Evolutionary conservation across 1,284 basidiomycete genomes (phyloP), one percentile per base, ranked within the genome.

Genomic region (Marasmius sp.): DNA sequence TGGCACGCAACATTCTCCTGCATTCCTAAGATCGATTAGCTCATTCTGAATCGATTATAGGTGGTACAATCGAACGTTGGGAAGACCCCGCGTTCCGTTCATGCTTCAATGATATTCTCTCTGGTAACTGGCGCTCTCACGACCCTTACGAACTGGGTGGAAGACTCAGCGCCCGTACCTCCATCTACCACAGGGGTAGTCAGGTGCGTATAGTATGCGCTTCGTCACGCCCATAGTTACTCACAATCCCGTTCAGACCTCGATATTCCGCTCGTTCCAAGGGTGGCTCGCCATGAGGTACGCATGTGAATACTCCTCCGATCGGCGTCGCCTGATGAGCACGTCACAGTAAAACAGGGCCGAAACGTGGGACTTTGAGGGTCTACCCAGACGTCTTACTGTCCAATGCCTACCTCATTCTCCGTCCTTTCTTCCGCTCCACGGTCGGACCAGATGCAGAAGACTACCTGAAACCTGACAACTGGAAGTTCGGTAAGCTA

Each of bases 61-160:
- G 93, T 11, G 93, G 92, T 1, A 76, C 84, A 0, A 88, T 95
- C 34, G 94, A 96, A 74, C 80, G 92, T 27, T 95, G 93, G 93
- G 92, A 95, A 72, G 92, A 95, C 68, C 74, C 81, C 5, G 74
- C 71, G 1, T 92, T 94, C 75, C 80, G 91, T 39, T 78, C 75
- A 2, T 88, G 85, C 65, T 94, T 89, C 71, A 73, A 74, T 2
- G 79, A 85, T 55, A 92, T 95, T 60, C 76, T 95, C 16, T 71
- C 73, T 14, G 91, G 91, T 0, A 75, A 86, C 38, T 94, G 91
- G 89, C 77, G 81, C 27, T 75, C 81, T 36, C 88, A 93, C 69
- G 87, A 94, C 72, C 85, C 91, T 2, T 92, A 87, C 67, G 85
- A 85, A 43, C 74, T 91, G 6, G 80, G 81, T 54, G 81, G 82